These are phyloP conservation scores for Cryptococcus sp. DNA, from an alignment of 1,284 basidiomycete species.

Conservation along the genomic window DNA sequence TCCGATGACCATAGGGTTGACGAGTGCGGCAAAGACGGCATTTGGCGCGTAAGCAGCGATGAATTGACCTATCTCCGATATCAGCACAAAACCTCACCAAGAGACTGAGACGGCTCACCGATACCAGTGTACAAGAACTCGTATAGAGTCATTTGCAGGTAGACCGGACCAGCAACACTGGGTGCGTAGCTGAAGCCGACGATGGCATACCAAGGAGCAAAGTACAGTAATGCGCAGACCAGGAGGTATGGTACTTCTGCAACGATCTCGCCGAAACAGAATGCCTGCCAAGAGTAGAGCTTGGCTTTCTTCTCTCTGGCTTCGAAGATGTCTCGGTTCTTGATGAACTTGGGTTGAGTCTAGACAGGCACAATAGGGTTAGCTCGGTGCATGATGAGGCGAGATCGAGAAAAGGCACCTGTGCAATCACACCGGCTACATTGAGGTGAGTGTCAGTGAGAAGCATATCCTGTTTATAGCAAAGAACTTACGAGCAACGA, in stretches of 20 bases:
- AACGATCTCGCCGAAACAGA: slow-evolving; percentile 46
- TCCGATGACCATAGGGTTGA: slow-evolving; percentile 35
- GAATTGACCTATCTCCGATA: slow-evolving; percentile 23
- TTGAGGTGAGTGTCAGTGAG: neutral
- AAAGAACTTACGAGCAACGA: slow-evolving; percentile 41
- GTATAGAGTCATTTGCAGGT: slow-evolving; percentile 50
- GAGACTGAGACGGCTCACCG: slow-evolving; percentile 24
- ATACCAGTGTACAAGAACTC: slow-evolving; percentile 52
- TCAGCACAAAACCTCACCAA: neutral
- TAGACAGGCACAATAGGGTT: too few relatives aligned
- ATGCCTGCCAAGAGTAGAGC: slow-evolving; percentile 49
- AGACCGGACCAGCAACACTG: slow-evolving; percentile 42
- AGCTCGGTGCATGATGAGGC: too few relatives aligned
- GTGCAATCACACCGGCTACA: slow-evolving; percentile 46
- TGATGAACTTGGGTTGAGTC: slow-evolving; percentile 53
- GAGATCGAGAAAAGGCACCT: slow-evolving; percentile 7
- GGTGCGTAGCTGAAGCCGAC: slow-evolving; percentile 39
- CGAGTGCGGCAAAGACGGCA: slow-evolving; percentile 43
- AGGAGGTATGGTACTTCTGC: slow-evolving; percentile 49
- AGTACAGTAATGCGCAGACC: slow-evolving; percentile 47
- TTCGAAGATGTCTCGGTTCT: slow-evolving; percentile 51
- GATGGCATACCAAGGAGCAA: slow-evolving; percentile 40
- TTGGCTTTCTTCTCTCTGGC: slow-evolving; percentile 50
- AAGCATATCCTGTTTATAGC: neutral
- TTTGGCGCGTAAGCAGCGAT: slow-evolving; percentile 43